phyloP scores from a whole-genome alignment of 1,139 yeast species.

The Geotrichum candidum region DNA sequence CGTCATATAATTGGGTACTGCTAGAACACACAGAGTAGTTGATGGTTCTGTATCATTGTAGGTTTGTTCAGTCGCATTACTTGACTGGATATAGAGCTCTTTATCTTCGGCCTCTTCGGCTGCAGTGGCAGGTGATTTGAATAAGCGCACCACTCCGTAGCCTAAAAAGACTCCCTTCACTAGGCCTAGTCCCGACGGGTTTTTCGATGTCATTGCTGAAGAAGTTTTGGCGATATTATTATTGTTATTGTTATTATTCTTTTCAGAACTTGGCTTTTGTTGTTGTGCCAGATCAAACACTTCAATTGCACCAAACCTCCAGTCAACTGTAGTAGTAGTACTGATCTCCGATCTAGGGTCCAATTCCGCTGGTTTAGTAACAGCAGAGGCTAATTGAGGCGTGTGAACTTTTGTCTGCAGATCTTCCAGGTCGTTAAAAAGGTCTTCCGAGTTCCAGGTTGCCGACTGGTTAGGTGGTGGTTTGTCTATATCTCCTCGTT shows the following conservation, averaged over 20 bases:
- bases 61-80: background rate
- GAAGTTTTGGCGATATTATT: no score
- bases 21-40: slow-evolving; percentile 60
- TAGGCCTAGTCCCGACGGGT: slow-evolving; percentile 19
- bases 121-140: slow-evolving; percentile 43
- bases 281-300: slow-evolving; percentile 28
- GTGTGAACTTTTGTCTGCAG: background rate
- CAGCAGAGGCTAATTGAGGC: background rate
- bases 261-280: slow-evolving; percentile 26
- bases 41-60: background rate
- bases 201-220: background rate
- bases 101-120: slow-evolving; percentile 20
- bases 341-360: background rate
- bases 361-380: background rate
- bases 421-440: background rate
- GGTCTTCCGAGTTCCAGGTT: background rate
- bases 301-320: slow-evolving; percentile 30
- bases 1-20: slow-evolving; percentile 83
- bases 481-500: background rate
- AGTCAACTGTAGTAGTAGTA: slow-evolving; percentile 21
- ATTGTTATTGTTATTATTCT: background rate
- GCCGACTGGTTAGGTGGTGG: no score
- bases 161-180: slow-evolving; percentile 61
- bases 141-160: slow-evolving; percentile 66
- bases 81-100: slow-evolving; percentile 9